A percentile compares a stretch with the other conserved stretches of the same genome.
Conservation (phyloP, 352 stramenopile species). For the Pythium sp. region DNA sequence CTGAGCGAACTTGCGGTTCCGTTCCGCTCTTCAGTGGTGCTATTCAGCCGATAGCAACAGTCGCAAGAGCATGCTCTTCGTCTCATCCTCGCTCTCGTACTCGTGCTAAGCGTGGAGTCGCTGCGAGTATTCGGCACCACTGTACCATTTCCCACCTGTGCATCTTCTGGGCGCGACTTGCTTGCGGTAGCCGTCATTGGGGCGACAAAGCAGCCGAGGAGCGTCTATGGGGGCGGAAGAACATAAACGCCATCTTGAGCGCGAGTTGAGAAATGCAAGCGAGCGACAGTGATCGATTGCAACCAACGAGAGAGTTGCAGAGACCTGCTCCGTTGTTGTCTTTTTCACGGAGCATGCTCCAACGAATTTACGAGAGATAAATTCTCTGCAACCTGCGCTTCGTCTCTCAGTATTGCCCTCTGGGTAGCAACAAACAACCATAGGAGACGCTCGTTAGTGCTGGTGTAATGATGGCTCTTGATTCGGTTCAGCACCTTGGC, state of each 20-base stretch:
- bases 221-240: not conserved
- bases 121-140: not conserved
- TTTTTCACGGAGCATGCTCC: not conserved
- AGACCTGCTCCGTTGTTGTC: not conserved
- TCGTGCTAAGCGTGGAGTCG: not conserved
- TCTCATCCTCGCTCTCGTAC: not conserved
- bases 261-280: not conserved
- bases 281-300: too few relatives aligned
- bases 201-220: not conserved
- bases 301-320: not conserved
- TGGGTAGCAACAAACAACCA: not conserved
- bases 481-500: not conserved
- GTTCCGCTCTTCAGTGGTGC: not conserved
- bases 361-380: not conserved
- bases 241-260: not conserved
- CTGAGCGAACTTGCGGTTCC: not conserved
- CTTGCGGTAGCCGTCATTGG: not conserved
- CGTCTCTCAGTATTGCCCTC: not conserved
- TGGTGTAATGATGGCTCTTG: not conserved
- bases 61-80: not conserved
- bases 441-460: not conserved
- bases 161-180: not conserved
- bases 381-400: not conserved
- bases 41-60: not conserved
- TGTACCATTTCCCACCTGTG: not conserved